Evolutionary conservation across 768 basidiomycete species (phyloP), one percentile per base, ranked within the genome.

Genomic region (Kondoa malvinella): DNA sequence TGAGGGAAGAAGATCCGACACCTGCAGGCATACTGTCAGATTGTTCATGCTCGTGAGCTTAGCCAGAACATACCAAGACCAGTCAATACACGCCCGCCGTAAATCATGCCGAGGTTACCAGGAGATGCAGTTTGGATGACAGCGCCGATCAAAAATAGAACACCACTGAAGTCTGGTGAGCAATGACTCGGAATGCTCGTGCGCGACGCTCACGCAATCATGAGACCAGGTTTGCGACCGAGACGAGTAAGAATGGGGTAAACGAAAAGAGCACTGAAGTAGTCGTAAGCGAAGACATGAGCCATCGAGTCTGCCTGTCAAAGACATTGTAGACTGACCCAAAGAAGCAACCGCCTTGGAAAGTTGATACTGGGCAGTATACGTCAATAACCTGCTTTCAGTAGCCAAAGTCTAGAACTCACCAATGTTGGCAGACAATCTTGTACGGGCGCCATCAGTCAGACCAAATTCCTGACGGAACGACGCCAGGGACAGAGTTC

Each of bases 141-240:
- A 26, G 66, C 69, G n/a, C 80, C 80, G 56, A 81, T 67, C 58
- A 74, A 72, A 75, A 82, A 82, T 56, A 82, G 73, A 25, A 69
- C 16, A 56, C 65, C 32, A 26, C n/a, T n/a, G n/a, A n/a, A n/a
- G n/a, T n/a, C n/a, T n/a, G n/a, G n/a, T n/a, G n/a, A n/a, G n/a
- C n/a, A n/a, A n/a, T n/a, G n/a, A n/a, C n/a, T n/a, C n/a, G n/a
- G n/a, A n/a, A n/a, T n/a, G n/a, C n/a, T n/a, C n/a, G n/a, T n/a
- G n/a, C n/a, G n/a, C n/a, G n/a, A n/a, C n/a, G n/a, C n/a, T n/a
- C n/a, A n/a, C n/a, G 65, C 50, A 14, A 26, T 27, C 1, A 66
- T 30, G 17, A 68, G 16, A 32, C 56, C 50, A 27, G 62, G 67
- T 4, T 34, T 29, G 25, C 68, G 63, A 25, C 81, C 81, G 66